Evolutionary conservation across 2,329 filamentous ascomycete genomes (phyloP), one percentile per base, ranked within the genome.

Genomic region (Akanthomyces lecanii): DNA sequence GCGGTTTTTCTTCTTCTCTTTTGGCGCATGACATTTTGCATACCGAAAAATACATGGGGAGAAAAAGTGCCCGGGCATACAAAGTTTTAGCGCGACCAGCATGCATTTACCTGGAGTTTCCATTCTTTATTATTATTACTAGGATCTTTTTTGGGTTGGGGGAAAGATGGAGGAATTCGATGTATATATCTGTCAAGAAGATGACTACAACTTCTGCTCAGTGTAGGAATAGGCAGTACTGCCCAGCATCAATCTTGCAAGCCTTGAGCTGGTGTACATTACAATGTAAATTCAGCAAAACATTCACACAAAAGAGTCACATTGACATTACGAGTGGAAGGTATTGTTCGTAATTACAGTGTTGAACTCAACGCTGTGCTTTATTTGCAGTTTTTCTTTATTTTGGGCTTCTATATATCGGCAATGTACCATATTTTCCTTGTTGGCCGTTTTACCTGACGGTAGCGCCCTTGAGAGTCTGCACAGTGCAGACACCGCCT

Each of bases 401-500:
- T 8, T 47, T 53, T 63, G 25, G 12, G 14, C 8, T 56, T 59
- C 38, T 55, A 55, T 55, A 23, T 54, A 36, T 58, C 28, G 23
- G 53, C 25, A 40, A 10, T 33, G 18, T 45, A 11, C 21, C 38
- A 48, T 36, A 6, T 36, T 38, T 5, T 36, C 4, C 4, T 21
- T 33, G 18, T 30, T 16, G 30, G 11, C 6, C 11, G 7, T 12
- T 70, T 78, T 90, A 98, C 82, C 92, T 86, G 67, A 98, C 91
- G 67, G 87, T 86, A 66, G 91, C 95, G 45, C 87, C 88, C 78
- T 88, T 89, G 72, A 99, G 81, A 64, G 82, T 90, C 77, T 89
- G 86, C 65, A 98, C 93, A 51, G 85, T 94, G 80, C 95, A 98
- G 53, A 90, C 77, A 51, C 91, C 91, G 56, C 91, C 91, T 64